Evolutionary conservation across 345 rosid genomes (phyloP), one percentile per base, ranked within the genome.

Genomic region (Isatis tinctoria): DNA sequence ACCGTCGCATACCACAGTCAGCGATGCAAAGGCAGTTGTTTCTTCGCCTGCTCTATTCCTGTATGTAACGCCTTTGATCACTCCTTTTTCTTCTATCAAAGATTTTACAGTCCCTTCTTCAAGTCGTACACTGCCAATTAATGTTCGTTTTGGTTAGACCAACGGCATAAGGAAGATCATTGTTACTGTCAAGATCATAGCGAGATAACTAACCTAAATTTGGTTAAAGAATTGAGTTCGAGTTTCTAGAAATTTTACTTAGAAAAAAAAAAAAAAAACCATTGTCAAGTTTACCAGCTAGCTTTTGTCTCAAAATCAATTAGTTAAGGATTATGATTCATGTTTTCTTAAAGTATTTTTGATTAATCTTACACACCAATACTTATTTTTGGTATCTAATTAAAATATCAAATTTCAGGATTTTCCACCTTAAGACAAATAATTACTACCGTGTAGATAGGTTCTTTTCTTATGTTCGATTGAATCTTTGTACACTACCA

Each of bases 1-100:
- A 60, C 88, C 87, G 41, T 85, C 87, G 61, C 88, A 85, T 11
- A 85, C 87, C 40, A 85, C 78, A 2, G 89, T 82, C 12, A 85
- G 85, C 67, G 89, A 84, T 57, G 89, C 84, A 44, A 63, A 73
- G 7, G 82, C 79, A 28, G 72, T 68, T 66, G 58, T 56, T 57
- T 79, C 85, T 73, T 81, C 74, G 22, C 84, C 77, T 44, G 51
- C 62, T 0, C 18, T 61, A 8, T 72, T 78, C 65, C 82, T 85
- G 79, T 85, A 79, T 59, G 81, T 73, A 13, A 85, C 84, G 33
- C 86, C 86, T 62, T 76, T 83, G 9, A 83, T 78, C 7, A 76
- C 77, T 64, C 86, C 85, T 4, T 83, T 80, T 74, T 85, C 88
- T 83, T 83, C 83, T 36, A 83, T 77, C 22, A 85, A 65, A 26